Evolutionary conservation across 371 early-diverging fungal genomes (phyloP).

Genomic region (Dentiscutata heterogama): DNA sequence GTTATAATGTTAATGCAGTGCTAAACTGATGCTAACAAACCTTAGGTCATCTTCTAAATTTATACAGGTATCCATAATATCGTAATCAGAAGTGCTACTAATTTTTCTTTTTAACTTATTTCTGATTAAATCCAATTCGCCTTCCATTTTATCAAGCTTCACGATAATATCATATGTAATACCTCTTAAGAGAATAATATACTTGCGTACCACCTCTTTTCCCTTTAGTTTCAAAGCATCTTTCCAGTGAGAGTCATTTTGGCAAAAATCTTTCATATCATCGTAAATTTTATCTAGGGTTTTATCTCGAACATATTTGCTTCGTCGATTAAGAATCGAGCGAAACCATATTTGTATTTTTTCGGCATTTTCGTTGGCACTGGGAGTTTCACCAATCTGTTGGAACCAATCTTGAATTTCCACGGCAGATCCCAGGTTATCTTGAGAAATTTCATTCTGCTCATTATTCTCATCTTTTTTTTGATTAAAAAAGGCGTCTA

Average conservation of each 20-base stretch:
- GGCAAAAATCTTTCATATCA: neutral
- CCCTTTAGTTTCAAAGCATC: neutral
- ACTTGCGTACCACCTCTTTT: neutral
- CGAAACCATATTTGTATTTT: conserved; percentile 31
- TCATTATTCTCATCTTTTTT: conserved; percentile 11
- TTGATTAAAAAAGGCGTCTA: too few relatives aligned
- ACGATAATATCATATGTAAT: neutral
- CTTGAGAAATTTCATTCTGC: neutral
- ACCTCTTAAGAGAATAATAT: conserved; percentile 41
- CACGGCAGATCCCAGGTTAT: neutral
- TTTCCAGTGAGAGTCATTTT: neutral
- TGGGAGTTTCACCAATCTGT: neutral
- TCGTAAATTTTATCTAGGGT: neutral
- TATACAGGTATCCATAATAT: neutral
- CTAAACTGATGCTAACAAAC: conserved; percentile 7
- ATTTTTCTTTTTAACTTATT: conserved; percentile 10
- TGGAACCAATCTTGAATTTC: conserved; percentile 13
- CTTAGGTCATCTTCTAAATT: neutral
- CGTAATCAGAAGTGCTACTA: neutral
- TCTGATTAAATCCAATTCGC: neutral
- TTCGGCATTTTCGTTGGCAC: neutral
- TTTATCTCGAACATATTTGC: neutral
- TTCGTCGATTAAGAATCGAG: neutral
- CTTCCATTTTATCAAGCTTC: conserved; percentile 4
- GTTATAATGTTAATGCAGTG: too few relatives aligned